Evolutionary conservation across 768 basidiomycete species (phyloP).

Genomic region (Tephrocybe sp.): DNA sequence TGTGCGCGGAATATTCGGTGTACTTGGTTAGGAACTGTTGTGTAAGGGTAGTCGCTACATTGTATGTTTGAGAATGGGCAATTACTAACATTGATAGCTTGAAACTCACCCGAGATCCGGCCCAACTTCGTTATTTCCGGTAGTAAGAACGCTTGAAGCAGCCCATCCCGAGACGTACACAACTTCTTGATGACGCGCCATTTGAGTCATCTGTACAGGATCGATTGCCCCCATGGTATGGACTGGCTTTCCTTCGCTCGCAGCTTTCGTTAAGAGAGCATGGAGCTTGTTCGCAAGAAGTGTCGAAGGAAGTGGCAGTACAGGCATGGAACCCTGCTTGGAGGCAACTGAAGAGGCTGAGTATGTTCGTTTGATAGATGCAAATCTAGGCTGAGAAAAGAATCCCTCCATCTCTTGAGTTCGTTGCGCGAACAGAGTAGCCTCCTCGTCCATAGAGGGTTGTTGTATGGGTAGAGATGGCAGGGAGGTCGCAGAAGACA

Average conservation of each 20-base stretch:
- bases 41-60: constrained; percentile 88
- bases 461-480: constrained; percentile 54
- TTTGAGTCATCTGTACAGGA: constrained; percentile 93
- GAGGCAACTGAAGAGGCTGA: constrained; percentile 76
- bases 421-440: constrained; percentile 56
- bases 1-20: constrained; percentile 90
- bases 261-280: constrained; percentile 59
- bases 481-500: constrained; percentile 17
- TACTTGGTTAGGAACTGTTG: constrained; percentile 95
- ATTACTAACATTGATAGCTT: constrained; percentile 10
- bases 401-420: constrained; percentile 67
- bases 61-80: not conserved
- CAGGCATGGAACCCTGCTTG: constrained; percentile 87
- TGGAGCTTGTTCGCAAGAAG: constrained; percentile 89
- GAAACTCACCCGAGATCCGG: constrained; percentile 82
- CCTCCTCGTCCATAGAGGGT: constrained; percentile 59
- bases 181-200: constrained; percentile 83
- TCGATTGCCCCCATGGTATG: constrained; percentile 95
- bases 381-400: constrained; percentile 76
- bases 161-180: constrained; percentile 96
- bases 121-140: constrained; percentile 89
- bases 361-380: constrained; percentile 75
- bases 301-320: constrained; percentile 72
- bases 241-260: constrained; percentile 64
- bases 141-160: constrained; percentile 81